Base-by-base conservation (phyloP, 805 yeast genomes). In the Candida chilensis region DNA sequence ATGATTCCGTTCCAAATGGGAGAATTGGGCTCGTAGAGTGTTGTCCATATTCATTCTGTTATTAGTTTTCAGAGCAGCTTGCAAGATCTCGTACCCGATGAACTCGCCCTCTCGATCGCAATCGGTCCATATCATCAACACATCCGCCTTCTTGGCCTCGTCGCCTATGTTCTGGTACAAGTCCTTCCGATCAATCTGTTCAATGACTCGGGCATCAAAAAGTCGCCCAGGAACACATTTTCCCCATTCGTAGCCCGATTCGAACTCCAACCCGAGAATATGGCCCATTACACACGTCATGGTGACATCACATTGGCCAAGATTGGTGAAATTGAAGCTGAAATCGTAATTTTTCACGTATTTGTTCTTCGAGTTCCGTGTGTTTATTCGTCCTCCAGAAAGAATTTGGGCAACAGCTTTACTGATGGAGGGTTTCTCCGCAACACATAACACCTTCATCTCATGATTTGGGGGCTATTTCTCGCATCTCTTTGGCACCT, bases 91-190 rank as follows among this genome's bases (percentile, higher is more conserved):
- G 58, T 67, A 74, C 0, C 96, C 97, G 33, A 88, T 88, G 51
- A 76, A 81, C 50, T 88, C 97, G 2, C 97, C 97, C 50, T 88
- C 97, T 21, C 96, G 64, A 64, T 88, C 97, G 55, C 98, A 92
- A 66, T 92, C 99, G 1, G 98, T 92, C 97, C 98, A 92, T 5
- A 92, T 85, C 83, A 86, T 84, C 32, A 92, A 55, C 24, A 59
- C 58, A 31, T 74, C 71, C 4, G 84, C 71, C 13, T 45, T 45
- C 24, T 77, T 50, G 4, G 87, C 82, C 46, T 86, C 86, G 4
- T 52, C 52, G 18, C 67, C 51, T 29, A 92, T 85, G 47, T 90
- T 92, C 8, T 60, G 54, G 3, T 78, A 78, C 15, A 86, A 67
- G 19, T 57, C 59, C 34, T 41, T 45, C 16, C 42, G 36, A 28